Evolutionary conservation across 306 rosid genomes (phyloP), one percentile per base, ranked within the genome.

Genomic region (Cucurbita ficifolia): DNA sequence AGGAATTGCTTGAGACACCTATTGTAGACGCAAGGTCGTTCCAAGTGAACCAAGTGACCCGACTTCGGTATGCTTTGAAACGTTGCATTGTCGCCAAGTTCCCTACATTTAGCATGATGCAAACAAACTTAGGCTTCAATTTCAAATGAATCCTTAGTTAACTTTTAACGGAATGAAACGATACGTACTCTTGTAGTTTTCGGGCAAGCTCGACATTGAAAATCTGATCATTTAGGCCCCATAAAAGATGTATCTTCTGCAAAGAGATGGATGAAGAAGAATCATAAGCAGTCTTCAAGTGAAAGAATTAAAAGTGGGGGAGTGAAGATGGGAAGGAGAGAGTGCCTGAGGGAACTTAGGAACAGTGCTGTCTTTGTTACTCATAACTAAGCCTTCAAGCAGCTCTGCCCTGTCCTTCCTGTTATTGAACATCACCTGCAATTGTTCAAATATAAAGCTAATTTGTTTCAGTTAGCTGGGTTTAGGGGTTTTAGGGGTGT

Each of bases 201-300:
- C 79, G 84, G 57, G 94, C 98, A 43, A 86, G 87, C 74, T 90
- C 90, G 60, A 83, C 46, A 42, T 89, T 82, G 87, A 93, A 93
- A 73, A 90, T 77, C 82, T 83, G 92, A 84, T 93, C 97, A 18
- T 88, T 80, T 83, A 87, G 94, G 1, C 98, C 98, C 98, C 98
- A 93, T 58, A 93, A 46, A 7, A 93, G 97, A 76, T 93, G 97
- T 63, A 92, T 85, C 78, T 83, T 81, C 97, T 92, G 86, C 77
- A 76, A 29, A 49, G 35, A 46, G 24, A 43, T 42, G 0, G 46
- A 65, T 19, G 72, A 21, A 19, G 72, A 21, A 19, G 52, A 12
- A 43, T 18, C 19, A 19, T 62, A 4, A 62, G 2, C 45, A 61
- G 7, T 36, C 13, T 60, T 35, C 5, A 61, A 36, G 1, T 36